Evolutionary conservation across 2,329 filamentous ascomycete genomes (phyloP).

Genomic region (Incumbomyces delicatus): DNA sequence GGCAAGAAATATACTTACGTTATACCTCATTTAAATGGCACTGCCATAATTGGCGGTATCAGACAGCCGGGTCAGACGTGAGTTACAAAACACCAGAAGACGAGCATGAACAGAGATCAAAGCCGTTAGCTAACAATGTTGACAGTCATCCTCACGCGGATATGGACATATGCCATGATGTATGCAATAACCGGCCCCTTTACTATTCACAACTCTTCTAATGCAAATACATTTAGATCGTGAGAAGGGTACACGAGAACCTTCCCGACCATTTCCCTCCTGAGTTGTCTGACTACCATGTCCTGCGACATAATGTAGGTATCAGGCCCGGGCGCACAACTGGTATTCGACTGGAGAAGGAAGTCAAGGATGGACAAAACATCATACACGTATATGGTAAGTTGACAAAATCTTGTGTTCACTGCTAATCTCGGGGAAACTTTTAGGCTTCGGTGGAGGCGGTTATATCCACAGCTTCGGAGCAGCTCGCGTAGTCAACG

Average conservation of each 20-base stretch:
- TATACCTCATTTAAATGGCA: constrained; percentile 21
- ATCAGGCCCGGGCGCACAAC: constrained; percentile 17
- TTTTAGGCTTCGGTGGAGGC: constrained; percentile 14
- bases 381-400: constrained; percentile 24
- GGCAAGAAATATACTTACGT: constrained; percentile 22
- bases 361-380: constrained; percentile 22
- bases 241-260: constrained; percentile 17
- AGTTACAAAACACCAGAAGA: not conserved
- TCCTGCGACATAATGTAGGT: constrained; percentile 22
- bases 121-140: not conserved
- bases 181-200: not conserved
- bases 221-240: constrained; percentile 11
- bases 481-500: constrained; percentile 7
- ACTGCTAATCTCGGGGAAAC: no score
- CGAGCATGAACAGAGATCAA: not conserved
- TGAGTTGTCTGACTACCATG: constrained; percentile 12
- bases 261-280: constrained; percentile 18
- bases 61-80: constrained; percentile 9
- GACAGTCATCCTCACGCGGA: constrained; percentile 2
- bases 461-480: constrained; percentile 25
- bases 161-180: constrained; percentile 3
- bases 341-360: constrained; percentile 23
- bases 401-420: not conserved
- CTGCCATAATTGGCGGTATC: constrained; percentile 21
- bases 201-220: no score